These are phyloP conservation scores for Thuja plicata DNA, from an alignment of 83 land plant species.

Conservation along the genomic window DNA sequence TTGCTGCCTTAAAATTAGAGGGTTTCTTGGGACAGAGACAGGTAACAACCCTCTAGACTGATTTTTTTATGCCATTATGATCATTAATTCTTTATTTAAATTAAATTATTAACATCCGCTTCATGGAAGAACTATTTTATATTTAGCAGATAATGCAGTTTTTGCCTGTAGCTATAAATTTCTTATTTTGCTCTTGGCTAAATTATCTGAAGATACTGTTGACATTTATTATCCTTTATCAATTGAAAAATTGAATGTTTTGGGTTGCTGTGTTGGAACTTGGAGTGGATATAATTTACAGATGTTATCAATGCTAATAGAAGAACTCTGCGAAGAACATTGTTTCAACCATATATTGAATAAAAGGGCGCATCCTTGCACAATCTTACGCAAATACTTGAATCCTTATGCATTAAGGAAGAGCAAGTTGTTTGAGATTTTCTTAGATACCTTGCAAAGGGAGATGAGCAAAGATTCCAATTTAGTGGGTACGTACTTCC, in stretches of 20 bases:
- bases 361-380: background rate
- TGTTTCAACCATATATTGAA: background rate
- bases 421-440: conserved; percentile 4
- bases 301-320: background rate
- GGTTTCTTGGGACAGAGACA: background rate
- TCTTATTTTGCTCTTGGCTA: background rate
- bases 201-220: background rate
- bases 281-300: background rate
- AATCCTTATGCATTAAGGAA: background rate
- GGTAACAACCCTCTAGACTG: background rate
- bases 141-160: background rate
- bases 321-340: background rate
- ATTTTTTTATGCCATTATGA: background rate
- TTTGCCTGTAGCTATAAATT: background rate
- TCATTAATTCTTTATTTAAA: background rate
- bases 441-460: background rate
- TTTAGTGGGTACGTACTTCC: background rate
- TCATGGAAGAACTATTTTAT: background rate
- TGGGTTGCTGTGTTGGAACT: background rate
- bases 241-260: background rate
- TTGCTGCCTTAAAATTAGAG: background rate
- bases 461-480: background rate
- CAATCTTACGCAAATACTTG: background rate
- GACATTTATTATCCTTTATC: background rate
- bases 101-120: background rate